Conservation (phyloP, 2,329 filamentous ascomycete genomes). For the Colletotrichum orchidophilum region DNA sequence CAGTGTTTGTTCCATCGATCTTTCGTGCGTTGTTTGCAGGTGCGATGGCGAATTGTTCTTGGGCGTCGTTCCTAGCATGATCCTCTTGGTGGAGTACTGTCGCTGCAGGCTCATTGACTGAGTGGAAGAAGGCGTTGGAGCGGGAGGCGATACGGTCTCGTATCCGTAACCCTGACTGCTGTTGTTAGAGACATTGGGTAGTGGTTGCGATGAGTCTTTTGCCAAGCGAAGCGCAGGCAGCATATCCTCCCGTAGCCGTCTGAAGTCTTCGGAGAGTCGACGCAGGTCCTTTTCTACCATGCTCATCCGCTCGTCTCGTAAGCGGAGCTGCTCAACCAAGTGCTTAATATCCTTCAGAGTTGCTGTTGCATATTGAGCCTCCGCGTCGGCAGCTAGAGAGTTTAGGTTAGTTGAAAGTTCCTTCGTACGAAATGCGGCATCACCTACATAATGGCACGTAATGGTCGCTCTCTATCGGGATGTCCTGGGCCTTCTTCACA, state of each 20-base stretch:
- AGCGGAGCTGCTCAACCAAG: constrained; percentile 86
- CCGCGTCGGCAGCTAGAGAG: constrained; percentile 82
- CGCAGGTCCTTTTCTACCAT: constrained; percentile 85
- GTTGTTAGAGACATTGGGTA: constrained; percentile 51
- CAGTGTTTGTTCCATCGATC: constrained; percentile 69
- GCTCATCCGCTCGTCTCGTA: constrained; percentile 90
- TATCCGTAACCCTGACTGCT: constrained; percentile 57
- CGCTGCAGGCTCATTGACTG: constrained; percentile 69
- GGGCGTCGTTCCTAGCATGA: constrained; percentile 74
- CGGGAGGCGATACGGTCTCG: constrained; percentile 67
- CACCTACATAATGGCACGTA: constrained; percentile 90
- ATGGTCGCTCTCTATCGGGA: constrained; percentile 90
- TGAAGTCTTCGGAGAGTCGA: constrained; percentile 87
- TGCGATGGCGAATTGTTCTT: constrained; percentile 81
- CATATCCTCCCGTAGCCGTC: constrained; percentile 88
- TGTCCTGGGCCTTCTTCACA: constrained; percentile 91
- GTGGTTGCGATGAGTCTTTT: constrained; percentile 90
- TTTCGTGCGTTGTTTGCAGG: constrained; percentile 74
- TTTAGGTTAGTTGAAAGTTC: constrained; percentile 11
- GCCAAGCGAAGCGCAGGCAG: constrained; percentile 88
- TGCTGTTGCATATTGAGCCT: constrained; percentile 84
- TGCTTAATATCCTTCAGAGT: constrained; percentile 94
- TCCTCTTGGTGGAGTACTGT: constrained; percentile 80
- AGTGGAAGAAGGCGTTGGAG: constrained; percentile 62
- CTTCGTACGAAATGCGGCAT: constrained; percentile 6